phyloP scores from a whole-genome alignment of 23 red algal species.

The Agarophyton chilense region DNA sequence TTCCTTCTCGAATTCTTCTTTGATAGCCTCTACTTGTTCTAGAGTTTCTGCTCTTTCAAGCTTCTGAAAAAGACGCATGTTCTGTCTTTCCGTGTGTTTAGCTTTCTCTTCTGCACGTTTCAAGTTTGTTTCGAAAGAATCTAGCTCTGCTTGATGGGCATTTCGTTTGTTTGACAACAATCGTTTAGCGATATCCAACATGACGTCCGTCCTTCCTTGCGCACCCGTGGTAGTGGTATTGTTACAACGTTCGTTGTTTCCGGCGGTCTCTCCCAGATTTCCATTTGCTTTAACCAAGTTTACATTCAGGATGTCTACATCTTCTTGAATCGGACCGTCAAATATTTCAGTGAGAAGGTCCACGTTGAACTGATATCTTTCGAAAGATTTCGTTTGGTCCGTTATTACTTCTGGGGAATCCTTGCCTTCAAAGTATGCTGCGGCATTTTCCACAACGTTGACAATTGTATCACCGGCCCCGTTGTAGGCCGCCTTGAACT shows the following conservation, averaged over 20 bases:
- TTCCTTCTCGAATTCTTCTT: constrained; percentile 59
- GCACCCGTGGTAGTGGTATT: background rate
- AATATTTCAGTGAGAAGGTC: constrained; percentile 68
- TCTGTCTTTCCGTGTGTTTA: constrained; percentile 35
- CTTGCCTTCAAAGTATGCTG: constrained; percentile 70
- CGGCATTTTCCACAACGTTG: constrained; percentile 72
- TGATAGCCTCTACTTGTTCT: constrained; percentile 53
- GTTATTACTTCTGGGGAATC: constrained; percentile 52
- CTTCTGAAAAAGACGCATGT: constrained; percentile 53
- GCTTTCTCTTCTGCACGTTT: constrained; percentile 26
- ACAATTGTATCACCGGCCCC: constrained; percentile 67
- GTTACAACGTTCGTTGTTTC: background rate
- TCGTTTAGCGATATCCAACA: constrained; percentile 45
- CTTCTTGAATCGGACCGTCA: constrained; percentile 42
- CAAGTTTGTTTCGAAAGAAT: constrained; percentile 35
- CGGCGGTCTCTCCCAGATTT: background rate
- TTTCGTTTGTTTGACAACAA: background rate
- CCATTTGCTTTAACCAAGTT: background rate
- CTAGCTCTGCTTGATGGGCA: constrained; percentile 32
- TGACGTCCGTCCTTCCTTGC: background rate
- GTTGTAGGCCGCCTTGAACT: constrained; percentile 78
- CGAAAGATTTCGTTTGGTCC: constrained; percentile 64
- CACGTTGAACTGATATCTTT: constrained; percentile 78
- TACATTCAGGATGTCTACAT: background rate
- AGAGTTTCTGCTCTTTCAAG: constrained; percentile 60